A percentile compares a stretch with the other conserved stretches of the same genome.
phyloP scores from a whole-genome alignment of 768 basidiomycete genomes.

The Grammothele lineata region DNA sequence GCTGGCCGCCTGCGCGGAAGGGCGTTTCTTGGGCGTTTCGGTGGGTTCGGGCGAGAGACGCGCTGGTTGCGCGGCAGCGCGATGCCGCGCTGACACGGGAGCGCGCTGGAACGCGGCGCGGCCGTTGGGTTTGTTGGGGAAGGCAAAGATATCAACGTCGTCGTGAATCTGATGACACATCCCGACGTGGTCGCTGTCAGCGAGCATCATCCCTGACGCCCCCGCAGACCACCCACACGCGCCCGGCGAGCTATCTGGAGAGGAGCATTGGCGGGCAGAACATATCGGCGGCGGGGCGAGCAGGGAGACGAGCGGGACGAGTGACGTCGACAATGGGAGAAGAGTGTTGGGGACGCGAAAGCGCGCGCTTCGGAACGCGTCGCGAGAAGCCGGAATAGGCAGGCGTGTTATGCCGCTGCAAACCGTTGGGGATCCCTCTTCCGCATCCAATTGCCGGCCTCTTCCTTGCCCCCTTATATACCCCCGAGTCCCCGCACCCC shows the following conservation, averaged over 20 bases:
- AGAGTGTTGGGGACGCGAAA: conserved; percentile 1
- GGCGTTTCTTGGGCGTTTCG: too few species aligned
- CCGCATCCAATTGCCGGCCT: not conserved
- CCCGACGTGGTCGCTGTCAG: too few species aligned
- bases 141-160: not conserved
- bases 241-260: too few species aligned
- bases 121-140: not conserved
- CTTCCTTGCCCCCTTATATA: conserved; percentile 5
- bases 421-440: conserved; percentile 11
- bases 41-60: too few species aligned
- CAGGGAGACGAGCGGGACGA: not conserved
- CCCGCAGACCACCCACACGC: too few species aligned
- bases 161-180: not conserved
- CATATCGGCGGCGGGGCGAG: not conserved
- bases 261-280: too few species aligned
- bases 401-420: not conserved
- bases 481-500: conserved; percentile 1
- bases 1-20: too few species aligned
- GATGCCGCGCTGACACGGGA: too few species aligned
- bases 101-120: too few species aligned
- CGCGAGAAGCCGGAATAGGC: conserved; percentile 1
- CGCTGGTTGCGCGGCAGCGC: too few species aligned
- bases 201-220: too few species aligned
- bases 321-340: not conserved
- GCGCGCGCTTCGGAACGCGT: not conserved